Evolutionary conservation across 2,329 filamentous ascomycete genomes (phyloP).

Genomic region (Aureobasidium namibiae): DNA sequence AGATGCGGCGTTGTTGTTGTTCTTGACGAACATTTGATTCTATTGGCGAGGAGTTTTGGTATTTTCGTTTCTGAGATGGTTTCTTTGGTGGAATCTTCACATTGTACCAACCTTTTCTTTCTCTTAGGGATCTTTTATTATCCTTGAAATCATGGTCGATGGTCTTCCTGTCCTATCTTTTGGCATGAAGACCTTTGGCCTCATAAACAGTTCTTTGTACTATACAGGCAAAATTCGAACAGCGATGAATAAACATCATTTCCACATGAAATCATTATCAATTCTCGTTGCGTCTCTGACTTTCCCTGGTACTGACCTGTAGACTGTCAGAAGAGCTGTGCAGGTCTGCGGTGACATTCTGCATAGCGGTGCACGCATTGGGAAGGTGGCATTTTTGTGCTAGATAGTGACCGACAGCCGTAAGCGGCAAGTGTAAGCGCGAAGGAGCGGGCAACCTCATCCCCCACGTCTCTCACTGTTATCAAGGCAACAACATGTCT

Average conservation of each 20-base stretch:
- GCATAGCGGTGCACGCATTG: neutral
- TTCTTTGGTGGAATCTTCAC: neutral
- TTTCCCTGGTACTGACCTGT: neutral
- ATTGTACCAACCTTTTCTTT: neutral
- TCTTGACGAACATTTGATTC: slow-evolving; percentile 1
- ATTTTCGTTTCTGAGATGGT: neutral
- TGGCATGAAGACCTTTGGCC: neutral
- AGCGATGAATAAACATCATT: neutral
- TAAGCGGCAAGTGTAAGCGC: slow-evolving; percentile 1
- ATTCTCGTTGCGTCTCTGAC: neutral
- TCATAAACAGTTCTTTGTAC: neutral
- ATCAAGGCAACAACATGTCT: neutral
- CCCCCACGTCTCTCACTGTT: neutral
- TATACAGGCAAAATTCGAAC: neutral
- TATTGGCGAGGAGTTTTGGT: slow-evolving; percentile 8
- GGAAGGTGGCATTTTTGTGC: neutral
- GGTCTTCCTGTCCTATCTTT: neutral
- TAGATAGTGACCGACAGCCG: neutral
- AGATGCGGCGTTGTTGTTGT: neutral
- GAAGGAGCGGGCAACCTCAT: neutral
- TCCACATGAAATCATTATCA: no score
- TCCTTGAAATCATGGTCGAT: neutral
- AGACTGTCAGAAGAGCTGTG: neutral
- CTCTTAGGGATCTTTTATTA: neutral
- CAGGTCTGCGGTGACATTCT: no score